Evolutionary conservation across 108 stramenopile genomes (phyloP).

Genomic region (Cyclostephanos tholiformis): DNA sequence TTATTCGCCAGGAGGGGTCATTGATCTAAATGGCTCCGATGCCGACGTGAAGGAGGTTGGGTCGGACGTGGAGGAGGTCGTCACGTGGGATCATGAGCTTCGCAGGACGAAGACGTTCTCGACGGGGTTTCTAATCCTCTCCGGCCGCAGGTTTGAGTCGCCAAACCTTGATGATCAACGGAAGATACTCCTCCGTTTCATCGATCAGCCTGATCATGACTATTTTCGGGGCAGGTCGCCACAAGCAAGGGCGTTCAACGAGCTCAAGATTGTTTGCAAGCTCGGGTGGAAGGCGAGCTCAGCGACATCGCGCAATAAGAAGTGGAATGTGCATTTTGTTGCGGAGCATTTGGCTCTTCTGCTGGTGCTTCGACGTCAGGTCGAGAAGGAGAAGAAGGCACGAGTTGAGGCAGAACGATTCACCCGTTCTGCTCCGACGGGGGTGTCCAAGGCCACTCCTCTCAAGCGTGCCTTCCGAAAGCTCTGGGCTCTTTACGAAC

Average conservation of each 20-base stretch:
- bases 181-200: not conserved
- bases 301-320: not conserved
- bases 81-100: too few species aligned
- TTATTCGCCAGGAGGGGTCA: too few species aligned
- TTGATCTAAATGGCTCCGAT: too few species aligned
- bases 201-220: not conserved
- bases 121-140: not conserved
- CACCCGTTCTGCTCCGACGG: not conserved
- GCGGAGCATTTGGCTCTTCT: not conserved
- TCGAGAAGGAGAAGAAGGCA: not conserved
- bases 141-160: not conserved
- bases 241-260: not conserved
- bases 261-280: not conserved
- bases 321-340: not conserved
- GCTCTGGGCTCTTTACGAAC: not conserved
- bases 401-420: not conserved
- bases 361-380: constrained; percentile 1
- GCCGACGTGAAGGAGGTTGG: too few species aligned
- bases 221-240: not conserved
- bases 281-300: not conserved
- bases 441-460: not conserved
- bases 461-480: constrained; percentile 1
- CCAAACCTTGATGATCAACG: not conserved
- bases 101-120: too few species aligned
- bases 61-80: too few species aligned